These are phyloP conservation scores for Aegilops sharonensis DNA, from an alignment of 176 grass and related monocot species.

Conservation along the genomic window DNA sequence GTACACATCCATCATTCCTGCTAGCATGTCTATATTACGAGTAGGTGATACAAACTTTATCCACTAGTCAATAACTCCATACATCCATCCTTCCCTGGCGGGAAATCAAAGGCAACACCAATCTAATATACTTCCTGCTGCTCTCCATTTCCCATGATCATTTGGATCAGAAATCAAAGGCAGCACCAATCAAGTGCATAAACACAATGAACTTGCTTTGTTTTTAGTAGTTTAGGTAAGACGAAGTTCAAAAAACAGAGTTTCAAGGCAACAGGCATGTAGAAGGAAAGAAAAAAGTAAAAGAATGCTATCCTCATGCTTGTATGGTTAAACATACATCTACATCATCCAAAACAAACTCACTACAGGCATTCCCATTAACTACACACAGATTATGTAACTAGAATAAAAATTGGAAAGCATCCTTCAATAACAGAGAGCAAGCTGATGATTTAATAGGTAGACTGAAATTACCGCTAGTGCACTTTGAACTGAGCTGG, in stretches of 20 bases:
- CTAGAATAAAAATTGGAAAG: background rate
- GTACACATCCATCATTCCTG: background rate
- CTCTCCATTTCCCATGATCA: background rate
- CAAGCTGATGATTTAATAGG: background rate
- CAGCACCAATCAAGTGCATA: background rate
- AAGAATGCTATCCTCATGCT: background rate
- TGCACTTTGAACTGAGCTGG: slow-evolving; percentile 77
- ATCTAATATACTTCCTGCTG: background rate
- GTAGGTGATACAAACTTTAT: background rate
- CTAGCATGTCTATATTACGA: background rate
- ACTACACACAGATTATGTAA: slow-evolving; percentile 3
- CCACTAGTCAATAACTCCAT: background rate
- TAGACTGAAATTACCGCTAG: slow-evolving; percentile 57
- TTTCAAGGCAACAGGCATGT: background rate
- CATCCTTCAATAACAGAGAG: background rate
- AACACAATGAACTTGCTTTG: slow-evolving; percentile 4
- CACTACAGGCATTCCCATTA: background rate
- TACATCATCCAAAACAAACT: background rate
- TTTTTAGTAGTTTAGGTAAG: background rate
- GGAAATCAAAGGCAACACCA: background rate
- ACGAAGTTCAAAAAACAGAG: background rate
- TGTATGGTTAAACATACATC: background rate
- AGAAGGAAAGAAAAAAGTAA: background rate
- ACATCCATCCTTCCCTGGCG: background rate
- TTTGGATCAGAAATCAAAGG: background rate